Percentiles rank a stretch among this genome's conserved stretches.
These are phyloP conservation scores for Plasmodium relictum DNA, from an alignment of 169 alveolate genomes.

Conservation along the genomic window DNA sequence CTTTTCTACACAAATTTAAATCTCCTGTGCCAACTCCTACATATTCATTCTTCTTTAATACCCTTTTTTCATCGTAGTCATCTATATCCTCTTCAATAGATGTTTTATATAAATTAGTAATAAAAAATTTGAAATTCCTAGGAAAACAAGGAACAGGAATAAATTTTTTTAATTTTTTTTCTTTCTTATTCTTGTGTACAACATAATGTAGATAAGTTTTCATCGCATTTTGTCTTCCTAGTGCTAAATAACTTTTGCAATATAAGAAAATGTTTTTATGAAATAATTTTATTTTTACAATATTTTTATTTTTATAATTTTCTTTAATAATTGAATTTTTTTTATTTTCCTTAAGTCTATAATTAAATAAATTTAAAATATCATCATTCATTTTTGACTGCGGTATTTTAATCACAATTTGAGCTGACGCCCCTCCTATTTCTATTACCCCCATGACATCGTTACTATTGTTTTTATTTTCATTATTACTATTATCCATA, in stretches of 20 bases:
- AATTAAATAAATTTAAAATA: conserved; percentile 50
- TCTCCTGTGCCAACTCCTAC: conserved; percentile 69
- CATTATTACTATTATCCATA: neutral
- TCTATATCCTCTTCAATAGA: conserved; percentile 71
- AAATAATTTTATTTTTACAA: conserved; percentile 55
- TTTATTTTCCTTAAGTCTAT: conserved; percentile 39
- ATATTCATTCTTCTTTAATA: conserved; percentile 32
- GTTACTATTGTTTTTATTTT: neutral
- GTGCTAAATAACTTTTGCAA: conserved; percentile 73
- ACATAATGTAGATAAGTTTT: conserved; percentile 70
- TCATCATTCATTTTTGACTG: conserved; percentile 65
- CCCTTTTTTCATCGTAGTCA: conserved; percentile 34
- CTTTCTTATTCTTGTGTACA: conserved; percentile 39
- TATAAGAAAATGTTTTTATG: conserved; percentile 47
- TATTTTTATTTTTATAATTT: conserved; percentile 74
- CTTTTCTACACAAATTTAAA: conserved; percentile 36
- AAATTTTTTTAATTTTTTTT: conserved; percentile 22
- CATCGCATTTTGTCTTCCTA: conserved; percentile 77
- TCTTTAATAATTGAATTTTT: conserved; percentile 61
- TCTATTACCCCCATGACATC: conserved; percentile 68
- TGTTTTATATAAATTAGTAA: conserved; percentile 56
- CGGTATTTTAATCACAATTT: conserved; percentile 58
- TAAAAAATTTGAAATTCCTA: conserved; percentile 52
- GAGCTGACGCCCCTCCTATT: conserved; percentile 79
- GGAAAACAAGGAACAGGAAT: conserved; percentile 66